Percentiles rank a stretch among this genome's conserved stretches.
Evolutionary conservation across 2,329 filamentous ascomycete species (phyloP).

Genomic region (Fusarium sarcochroum): DNA sequence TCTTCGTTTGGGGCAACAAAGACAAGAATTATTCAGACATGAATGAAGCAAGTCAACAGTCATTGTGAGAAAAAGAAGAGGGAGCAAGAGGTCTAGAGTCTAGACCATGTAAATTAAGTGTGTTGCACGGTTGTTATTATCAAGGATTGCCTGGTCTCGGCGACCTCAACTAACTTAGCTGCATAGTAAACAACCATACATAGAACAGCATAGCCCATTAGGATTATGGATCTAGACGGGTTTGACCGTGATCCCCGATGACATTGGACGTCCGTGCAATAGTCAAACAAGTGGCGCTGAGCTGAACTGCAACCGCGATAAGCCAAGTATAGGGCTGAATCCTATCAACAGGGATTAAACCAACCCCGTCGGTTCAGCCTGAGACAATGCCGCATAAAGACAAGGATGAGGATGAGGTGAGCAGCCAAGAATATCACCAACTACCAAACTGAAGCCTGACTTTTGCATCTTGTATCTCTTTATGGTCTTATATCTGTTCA

Average conservation of each 20-base stretch:
- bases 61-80: not conserved
- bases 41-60: not conserved
- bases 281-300: constrained; percentile 23
- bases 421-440: constrained; percentile 24
- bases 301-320: constrained; percentile 4
- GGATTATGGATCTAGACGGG: not conserved
- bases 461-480: no score
- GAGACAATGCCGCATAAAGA: constrained; percentile 11
- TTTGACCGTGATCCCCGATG: not conserved
- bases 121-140: not conserved
- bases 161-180: not conserved
- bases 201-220: constrained; percentile 12
- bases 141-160: constrained; percentile 16
- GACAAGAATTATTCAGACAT: not conserved
- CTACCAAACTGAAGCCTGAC: not conserved
- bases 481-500: no score
- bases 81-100: not conserved
- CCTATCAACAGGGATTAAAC: not conserved
- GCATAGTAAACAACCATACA: constrained; percentile 14
- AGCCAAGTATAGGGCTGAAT: constrained; percentile 21
- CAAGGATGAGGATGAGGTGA: constrained; percentile 27
- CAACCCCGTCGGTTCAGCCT: constrained; percentile 9
- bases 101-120: not conserved
- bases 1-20: not conserved
- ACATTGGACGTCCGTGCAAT: constrained; percentile 1